Percentiles rank a stretch among this genome's conserved stretches.
Conservation (phyloP, 2,329 filamentous ascomycete species). For the Paraconiothyrium sp. region DNA sequence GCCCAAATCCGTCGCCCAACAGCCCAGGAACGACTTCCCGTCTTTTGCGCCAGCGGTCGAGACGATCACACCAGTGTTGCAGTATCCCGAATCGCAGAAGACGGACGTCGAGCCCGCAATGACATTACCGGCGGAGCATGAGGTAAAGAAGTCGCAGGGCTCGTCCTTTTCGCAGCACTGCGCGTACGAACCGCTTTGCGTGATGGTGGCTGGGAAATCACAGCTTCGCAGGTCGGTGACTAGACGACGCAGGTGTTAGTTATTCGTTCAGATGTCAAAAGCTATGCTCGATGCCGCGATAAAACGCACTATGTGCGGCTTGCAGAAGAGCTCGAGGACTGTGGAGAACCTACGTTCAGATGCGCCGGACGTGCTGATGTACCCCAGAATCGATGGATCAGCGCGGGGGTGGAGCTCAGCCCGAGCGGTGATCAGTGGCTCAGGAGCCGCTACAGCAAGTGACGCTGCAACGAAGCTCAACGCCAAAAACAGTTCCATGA, state of each 20-base stretch:
- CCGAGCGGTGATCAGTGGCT: constrained; percentile 32
- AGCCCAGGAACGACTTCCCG: constrained; percentile 31
- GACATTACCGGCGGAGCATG: constrained; percentile 30
- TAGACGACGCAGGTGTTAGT: constrained; percentile 10
- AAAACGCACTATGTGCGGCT: neutral
- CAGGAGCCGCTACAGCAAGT: constrained; percentile 24
- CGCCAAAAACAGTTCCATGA: neutral
- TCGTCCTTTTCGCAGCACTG: constrained; percentile 31
- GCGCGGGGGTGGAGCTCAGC: constrained; percentile 28
- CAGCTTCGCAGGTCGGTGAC: constrained; percentile 34
- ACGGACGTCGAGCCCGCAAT: constrained; percentile 31
- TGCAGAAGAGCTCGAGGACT: neutral
- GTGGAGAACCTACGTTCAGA: constrained; percentile 26
- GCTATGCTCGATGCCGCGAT: neutral
- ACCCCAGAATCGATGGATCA: constrained; percentile 35
- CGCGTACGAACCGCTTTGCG: constrained; percentile 28
- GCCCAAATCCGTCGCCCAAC: constrained; percentile 36
- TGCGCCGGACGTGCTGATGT: constrained; percentile 27
- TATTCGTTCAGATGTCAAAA: too few relatives aligned
- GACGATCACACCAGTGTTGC: constrained; percentile 37
- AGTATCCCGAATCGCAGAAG: constrained; percentile 34
- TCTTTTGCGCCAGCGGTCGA: constrained; percentile 28
- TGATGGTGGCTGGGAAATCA: constrained; percentile 36
- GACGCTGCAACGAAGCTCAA: constrained; percentile 1
- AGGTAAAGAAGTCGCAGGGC: constrained; percentile 33